Base-by-base conservation (phyloP, 768 basidiomycete species). In the Collybiopsis luxurians region DNA sequence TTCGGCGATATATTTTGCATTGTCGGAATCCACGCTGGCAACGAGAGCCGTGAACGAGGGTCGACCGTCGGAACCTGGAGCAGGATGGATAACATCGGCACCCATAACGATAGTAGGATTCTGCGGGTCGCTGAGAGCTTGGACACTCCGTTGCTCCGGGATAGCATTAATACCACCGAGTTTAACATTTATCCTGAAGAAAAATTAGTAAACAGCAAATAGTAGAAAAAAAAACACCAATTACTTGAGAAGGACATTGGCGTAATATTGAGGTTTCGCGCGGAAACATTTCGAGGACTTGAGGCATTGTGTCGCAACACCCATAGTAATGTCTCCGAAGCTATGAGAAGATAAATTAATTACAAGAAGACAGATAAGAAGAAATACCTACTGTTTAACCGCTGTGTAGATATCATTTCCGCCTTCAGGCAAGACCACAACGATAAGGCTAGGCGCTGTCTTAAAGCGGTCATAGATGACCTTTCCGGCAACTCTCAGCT, bases 1-100 rank as follows among this genome's bases (percentile, higher is more conserved):
- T 36, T 79, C 85, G 34, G 76, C 61, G n/a, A 60, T 45, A 51
- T 92, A 94, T 67, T 92, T 92, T 3, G 88, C 87, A 0, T 80
- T 82, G 55, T 86, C 82, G 0, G 82, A 82, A 66, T 94, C 92
- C 27, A 94, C 84, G 59, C 86, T 93, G 28, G 81, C 90, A 17
- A 93, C 91, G 5, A 94, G 73, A 5, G 90, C 78, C 0, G 91
- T 88, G 67, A 89, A 92, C 0, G 91, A 93, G 1, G 92, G 92
- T 3, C 85, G 81, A 17, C 85, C 89, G n/a, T 80, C 81, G 0
- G 89, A 81, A 9, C 90, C 90, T 19, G 92, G 90, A 6, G 89
- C 80, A 9, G 92, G 90, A 63, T 93, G 90, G 39, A 90, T 89
- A 27, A 90, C 89, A 67, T 92, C 90, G 17, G 90, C 90, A 59